A percentile compares a stretch with the other conserved stretches of the same genome.
These are phyloP conservation scores for Candida fluviatilis DNA, from an alignment of 805 yeast species.

Conservation along the genomic window DNA sequence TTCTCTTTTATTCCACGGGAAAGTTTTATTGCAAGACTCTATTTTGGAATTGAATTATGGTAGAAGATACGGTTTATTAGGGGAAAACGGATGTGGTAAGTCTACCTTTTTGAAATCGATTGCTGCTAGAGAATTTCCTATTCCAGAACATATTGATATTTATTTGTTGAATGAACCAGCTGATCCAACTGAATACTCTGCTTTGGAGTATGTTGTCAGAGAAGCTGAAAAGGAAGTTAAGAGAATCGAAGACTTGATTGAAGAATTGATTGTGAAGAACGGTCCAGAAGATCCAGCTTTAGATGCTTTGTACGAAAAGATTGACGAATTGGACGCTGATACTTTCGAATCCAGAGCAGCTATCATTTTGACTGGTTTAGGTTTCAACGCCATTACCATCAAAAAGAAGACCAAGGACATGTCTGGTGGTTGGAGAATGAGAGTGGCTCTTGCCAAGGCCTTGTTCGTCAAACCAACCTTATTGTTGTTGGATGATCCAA, in stretches of 20 bases:
- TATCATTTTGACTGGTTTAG: constrained; percentile 91
- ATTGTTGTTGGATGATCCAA: constrained; percentile 93
- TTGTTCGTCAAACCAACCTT: constrained; percentile 96
- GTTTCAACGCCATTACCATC: constrained; percentile 85
- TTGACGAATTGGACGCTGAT: constrained; percentile 92
- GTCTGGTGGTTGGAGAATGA: constrained; percentile 99
- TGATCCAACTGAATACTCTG: constrained; percentile 85
- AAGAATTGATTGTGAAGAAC: constrained; percentile 79
- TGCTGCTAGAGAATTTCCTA: constrained; percentile 94
- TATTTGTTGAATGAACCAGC: constrained; percentile 97
- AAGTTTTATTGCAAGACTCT: constrained; percentile 91
- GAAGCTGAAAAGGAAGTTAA: constrained; percentile 94
- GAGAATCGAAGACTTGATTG: constrained; percentile 86
- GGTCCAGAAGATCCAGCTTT: constrained; percentile 90
- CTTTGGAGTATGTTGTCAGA: constrained; percentile 92
- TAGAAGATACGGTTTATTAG: constrained; percentile 94
- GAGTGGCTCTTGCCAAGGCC: constrained; percentile 97
- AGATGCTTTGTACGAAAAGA: constrained; percentile 90
- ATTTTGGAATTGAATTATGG: constrained; percentile 91
- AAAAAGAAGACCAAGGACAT: constrained; percentile 94
- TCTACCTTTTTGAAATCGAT: constrained; percentile 89
- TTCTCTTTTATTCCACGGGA: constrained; percentile 94
- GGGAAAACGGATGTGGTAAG: constrained; percentile 99
- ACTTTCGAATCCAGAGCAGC: constrained; percentile 98
- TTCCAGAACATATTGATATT: constrained; percentile 87